Conservation (phyloP, 331 rosid genomes). For the Erythrophleum ivorense region DNA sequence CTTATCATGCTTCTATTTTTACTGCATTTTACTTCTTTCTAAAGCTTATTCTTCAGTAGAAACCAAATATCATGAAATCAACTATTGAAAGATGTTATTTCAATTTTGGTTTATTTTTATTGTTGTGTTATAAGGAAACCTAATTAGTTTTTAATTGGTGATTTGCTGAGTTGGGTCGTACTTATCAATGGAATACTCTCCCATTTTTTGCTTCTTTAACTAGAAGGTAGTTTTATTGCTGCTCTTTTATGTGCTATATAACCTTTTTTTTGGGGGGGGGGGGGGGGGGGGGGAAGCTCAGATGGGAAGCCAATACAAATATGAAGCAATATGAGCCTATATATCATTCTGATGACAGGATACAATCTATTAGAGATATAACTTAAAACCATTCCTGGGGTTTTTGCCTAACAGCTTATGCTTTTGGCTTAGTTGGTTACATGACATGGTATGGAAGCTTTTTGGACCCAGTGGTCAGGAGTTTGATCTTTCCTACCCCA, state of each 20-base stretch:
- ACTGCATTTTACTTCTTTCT: neutral
- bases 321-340: too few species aligned
- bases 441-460: neutral
- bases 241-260: neutral
- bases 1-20: conserved; percentile 2
- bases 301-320: neutral
- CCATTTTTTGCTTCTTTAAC: neutral
- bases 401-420: neutral
- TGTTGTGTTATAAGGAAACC: conserved; percentile 23
- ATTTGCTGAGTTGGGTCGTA: neutral
- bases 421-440: conserved; percentile 3
- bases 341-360: too few species aligned
- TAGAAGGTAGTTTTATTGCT: neutral
- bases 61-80: conserved; percentile 26
- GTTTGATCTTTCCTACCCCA: neutral
- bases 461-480: neutral
- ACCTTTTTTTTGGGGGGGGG: neutral
- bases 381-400: neutral
- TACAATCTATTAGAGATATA: neutral
- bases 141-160: neutral
- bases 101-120: neutral
- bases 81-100: conserved; percentile 11
- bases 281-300: neutral
- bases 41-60: conserved; percentile 12
- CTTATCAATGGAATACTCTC: neutral